Conservation (phyloP, 1,139 yeast genomes). For the Taphrina pruni region DNA sequence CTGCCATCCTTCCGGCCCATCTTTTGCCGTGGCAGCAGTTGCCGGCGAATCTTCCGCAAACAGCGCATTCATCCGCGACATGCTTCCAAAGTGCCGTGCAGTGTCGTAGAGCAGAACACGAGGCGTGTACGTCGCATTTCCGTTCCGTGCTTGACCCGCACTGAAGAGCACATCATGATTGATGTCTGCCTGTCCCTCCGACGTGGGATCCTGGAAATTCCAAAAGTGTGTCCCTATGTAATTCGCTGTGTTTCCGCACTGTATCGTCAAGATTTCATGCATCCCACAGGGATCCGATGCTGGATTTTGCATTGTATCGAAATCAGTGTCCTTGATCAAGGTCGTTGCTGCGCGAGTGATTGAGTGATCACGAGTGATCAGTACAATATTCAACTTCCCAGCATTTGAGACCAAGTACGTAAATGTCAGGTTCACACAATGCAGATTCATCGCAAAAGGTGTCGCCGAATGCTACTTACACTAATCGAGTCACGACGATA, state of each 20-base stretch:
- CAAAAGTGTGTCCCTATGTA: conserved; percentile 78
- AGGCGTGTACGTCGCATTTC: conserved; percentile 71
- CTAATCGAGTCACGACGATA: too few species aligned
- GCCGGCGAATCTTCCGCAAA: conserved; percentile 44
- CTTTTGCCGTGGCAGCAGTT: not conserved
- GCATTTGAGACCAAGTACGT: too few species aligned
- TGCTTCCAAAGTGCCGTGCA: conserved; percentile 51
- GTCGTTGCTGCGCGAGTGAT: too few species aligned
- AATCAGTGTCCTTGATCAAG: too few species aligned
- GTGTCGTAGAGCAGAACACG: conserved; percentile 76
- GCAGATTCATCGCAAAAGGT: too few species aligned
- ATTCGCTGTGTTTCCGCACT: conserved; percentile 74
- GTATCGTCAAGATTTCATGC: conserved; percentile 74
- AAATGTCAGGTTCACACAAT: too few species aligned
- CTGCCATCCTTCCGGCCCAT: conserved; percentile 48
- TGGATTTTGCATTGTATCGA: too few species aligned
- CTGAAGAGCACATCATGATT: conserved; percentile 59
- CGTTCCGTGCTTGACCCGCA: conserved; percentile 53
- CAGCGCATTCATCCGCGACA: conserved; percentile 48
- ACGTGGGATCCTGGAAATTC: conserved; percentile 77
- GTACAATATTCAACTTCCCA: too few species aligned
- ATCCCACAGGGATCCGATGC: conserved; percentile 50
- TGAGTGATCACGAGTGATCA: too few species aligned
- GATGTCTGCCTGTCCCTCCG: conserved; percentile 54
- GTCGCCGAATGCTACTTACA: too few species aligned